Base-by-base conservation (phyloP, 768 basidiomycete species). In the Clitopilus hobsonii region DNA sequence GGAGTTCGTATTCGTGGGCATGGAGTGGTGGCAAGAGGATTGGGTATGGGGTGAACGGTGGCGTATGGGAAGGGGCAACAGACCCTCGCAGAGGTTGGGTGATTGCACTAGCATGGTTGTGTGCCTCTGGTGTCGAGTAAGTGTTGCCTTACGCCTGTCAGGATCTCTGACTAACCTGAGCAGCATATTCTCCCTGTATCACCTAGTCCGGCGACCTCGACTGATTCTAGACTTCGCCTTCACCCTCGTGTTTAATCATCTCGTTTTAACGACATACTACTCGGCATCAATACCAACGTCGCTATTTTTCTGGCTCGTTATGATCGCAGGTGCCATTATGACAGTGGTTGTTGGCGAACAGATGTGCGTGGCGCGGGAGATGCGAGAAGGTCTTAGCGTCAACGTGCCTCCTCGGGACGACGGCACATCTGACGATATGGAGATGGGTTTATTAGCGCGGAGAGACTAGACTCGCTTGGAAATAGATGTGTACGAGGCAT, bases 191-290 rank as follows among this genome's bases (percentile, higher is more conserved):
- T 94, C 87, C 66, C 77, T 98, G 7, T 98, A 91, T 71, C 79
- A 81, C 58, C 78, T 99, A 64, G 79, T 99, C 67, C 88, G 94
- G 48, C 82, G 92, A 48, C 97, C 97, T 30, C 91, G 96, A 20
- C 81, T 96, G 62, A 89, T 98, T 65, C 86, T 99, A 61, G 97
- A 99, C 73, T 97, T 97, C 71, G 79, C 92, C 7, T 69, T 96
- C 56, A 98, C 97, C 0, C 82, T 98, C 49, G 72, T 91, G 49
- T 91, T 96, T 78, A 91, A 87, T 67, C 97, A 99, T 69, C 74
- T 96, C 55, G 87, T 98, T 54, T 74, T 98, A 57, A 96, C 97
- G 53, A 94, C 92, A 30, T 98, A 98, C 72, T 94, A 93, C 68
- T 83, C 92, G 2, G 82, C 84, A 11, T 78, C 84, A 13, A 69